Evolutionary conservation across 2,329 filamentous ascomycete species (phyloP).

Genomic region (Hypoxylon sp.): DNA sequence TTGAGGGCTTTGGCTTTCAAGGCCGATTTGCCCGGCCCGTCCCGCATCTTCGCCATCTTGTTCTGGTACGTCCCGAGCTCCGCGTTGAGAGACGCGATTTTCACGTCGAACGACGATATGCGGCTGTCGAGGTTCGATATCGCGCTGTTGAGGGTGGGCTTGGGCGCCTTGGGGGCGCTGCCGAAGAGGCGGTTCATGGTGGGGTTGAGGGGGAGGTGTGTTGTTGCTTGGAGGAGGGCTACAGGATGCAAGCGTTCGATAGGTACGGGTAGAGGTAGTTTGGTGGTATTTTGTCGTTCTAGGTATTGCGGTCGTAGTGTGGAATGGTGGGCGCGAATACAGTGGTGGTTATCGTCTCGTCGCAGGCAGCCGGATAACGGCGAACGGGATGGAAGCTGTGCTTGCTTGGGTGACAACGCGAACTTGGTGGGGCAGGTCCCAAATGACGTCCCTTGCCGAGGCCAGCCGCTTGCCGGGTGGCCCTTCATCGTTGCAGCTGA

Average conservation of each 20-base stretch:
- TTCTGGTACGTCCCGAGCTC: conserved; percentile 91
- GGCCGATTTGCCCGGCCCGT: conserved; percentile 92
- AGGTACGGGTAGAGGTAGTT: background rate
- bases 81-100: conserved; percentile 91
- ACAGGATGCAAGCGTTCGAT: background rate
- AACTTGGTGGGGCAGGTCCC: conserved; percentile 33
- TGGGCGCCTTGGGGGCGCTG: conserved; percentile 86
- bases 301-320: background rate
- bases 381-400: background rate
- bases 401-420: conserved; percentile 9
- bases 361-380: conserved; percentile 32
- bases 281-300: background rate
- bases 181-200: conserved; percentile 97
- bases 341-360: conserved; percentile 8
- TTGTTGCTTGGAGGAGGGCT: background rate
- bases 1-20: conserved; percentile 96
- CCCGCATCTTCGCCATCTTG: conserved; percentile 92
- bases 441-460: conserved; percentile 26
- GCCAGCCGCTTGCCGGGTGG: conserved; percentile 15
- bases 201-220: conserved; percentile 1
- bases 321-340: background rate
- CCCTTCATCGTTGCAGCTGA: background rate
- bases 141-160: conserved; percentile 82
- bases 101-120: conserved; percentile 84
- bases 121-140: conserved; percentile 81